These are phyloP conservation scores for Plasmopara muralis DNA, from an alignment of 352 stramenopile genomes.

Conservation along the genomic window DNA sequence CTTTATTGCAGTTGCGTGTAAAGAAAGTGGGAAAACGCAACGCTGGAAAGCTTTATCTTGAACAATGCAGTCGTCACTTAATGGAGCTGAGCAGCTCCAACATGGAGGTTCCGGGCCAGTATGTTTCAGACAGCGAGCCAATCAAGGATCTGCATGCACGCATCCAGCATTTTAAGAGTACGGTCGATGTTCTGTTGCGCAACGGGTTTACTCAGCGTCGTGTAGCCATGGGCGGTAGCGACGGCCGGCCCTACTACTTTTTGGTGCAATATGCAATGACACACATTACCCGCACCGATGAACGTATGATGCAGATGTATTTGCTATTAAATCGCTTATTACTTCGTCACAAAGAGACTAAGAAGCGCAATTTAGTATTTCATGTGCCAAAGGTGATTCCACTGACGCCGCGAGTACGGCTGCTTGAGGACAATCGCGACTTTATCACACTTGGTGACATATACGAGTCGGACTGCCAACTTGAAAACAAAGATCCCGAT, in stretches of 20 bases:
- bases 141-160: constrained; percentile 89
- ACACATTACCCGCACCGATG: constrained; percentile 90
- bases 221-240: constrained; percentile 83
- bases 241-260: constrained; percentile 87
- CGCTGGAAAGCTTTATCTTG: constrained; percentile 67
- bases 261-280: constrained; percentile 91
- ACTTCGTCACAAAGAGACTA: constrained; percentile 81
- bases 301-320: constrained; percentile 93
- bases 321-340: constrained; percentile 84
- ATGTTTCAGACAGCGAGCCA: constrained; percentile 86
- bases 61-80: constrained; percentile 85
- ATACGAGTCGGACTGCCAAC: constrained; percentile 73
- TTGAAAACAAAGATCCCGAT: constrained; percentile 65
- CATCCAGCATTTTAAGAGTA: constrained; percentile 85
- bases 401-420: constrained; percentile 84
- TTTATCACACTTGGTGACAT: constrained; percentile 84
- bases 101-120: constrained; percentile 90
- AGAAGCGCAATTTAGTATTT: constrained; percentile 84
- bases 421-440: constrained; percentile 81
- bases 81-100: constrained; percentile 82
- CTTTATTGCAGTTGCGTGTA: constrained; percentile 78
- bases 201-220: constrained; percentile 90
- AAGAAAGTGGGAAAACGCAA: constrained; percentile 67
- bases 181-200: constrained; percentile 75
- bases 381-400: constrained; percentile 89